Evolutionary conservation across 495 filamentous ascomycete genomes (phyloP), one percentile per base, ranked within the genome.

Genomic region (Xylaria nigripes): DNA sequence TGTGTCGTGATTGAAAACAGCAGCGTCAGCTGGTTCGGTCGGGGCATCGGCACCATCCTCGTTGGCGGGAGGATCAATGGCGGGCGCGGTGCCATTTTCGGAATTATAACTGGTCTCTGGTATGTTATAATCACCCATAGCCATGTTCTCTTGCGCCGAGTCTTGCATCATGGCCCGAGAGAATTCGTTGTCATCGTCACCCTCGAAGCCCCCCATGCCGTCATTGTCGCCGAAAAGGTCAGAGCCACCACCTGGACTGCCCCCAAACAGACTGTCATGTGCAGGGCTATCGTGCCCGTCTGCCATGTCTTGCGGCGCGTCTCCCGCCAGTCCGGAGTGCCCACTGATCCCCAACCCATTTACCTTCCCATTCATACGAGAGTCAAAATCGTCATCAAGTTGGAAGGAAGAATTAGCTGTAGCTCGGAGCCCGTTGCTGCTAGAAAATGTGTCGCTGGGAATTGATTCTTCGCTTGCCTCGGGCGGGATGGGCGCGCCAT

Each of bases 141-240:
- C 59, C 41, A 80, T 65, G 16, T 76, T 78, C 34, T 68, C 62
- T 15, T 64, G 64, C 27, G 60, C 56, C 10, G 70, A 63, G 42
- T 71, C 67, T 56, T 85, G 86, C 38, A 82, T 83, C 66, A 97
- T 85, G 4, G 86, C 86, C 48, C 83, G 74, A 15, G 86, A 85
- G 62, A 96, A 93, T 51, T 91, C 89, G 64, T 94, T 86, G 59
- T 95, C 89, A 43, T 93, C 89, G 42, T 92, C 87, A 19, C 81
- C 82, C 0, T 77, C 83, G 61, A 86, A 88, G 6, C 77, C 76
- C 21, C 76, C 78, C 47, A 80, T 81, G 32, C 80, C 83, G 38
- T 78, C 81, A 36, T 76, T 75, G 22, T 81, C 78, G 2, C 77
- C 77, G 59, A 82, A 82, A 12, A 82, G 68, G 45, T 81, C 81